These are phyloP conservation scores for Colletotrichum sp. DNA, from an alignment of 2,329 filamentous ascomycete species.

Conservation along the genomic window DNA sequence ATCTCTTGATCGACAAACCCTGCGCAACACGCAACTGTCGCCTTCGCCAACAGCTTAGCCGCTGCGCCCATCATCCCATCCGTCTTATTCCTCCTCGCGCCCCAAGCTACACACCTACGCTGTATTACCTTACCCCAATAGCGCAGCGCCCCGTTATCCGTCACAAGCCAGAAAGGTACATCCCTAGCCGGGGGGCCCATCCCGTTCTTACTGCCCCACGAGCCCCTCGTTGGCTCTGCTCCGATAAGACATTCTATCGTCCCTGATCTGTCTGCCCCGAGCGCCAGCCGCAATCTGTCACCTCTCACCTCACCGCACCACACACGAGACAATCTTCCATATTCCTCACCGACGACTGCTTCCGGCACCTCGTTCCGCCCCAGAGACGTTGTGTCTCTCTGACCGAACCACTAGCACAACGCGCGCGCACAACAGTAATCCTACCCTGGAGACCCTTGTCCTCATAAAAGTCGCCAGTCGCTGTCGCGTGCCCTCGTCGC, in stretches of 20 bases:
- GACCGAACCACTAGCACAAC: background rate
- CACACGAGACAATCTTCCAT: background rate
- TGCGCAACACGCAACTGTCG: background rate
- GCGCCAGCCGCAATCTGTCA: constrained; percentile 13
- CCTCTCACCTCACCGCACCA: constrained; percentile 1
- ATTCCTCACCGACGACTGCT: constrained; percentile 3
- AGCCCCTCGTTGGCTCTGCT: background rate
- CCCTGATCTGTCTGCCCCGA: background rate
- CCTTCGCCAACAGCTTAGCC: background rate
- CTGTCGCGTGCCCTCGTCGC: background rate
- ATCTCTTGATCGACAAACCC: background rate
- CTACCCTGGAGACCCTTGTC: background rate
- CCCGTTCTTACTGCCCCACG: constrained; percentile 5
- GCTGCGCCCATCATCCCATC: background rate
- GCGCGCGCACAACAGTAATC: background rate
- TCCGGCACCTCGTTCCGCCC: background rate
- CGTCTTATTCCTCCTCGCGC: background rate
- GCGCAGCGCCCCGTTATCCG: background rate
- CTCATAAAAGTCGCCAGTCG: background rate
- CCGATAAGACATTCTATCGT: constrained; percentile 13
- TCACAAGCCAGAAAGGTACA: background rate
- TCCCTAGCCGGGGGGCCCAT: background rate
- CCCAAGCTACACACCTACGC: background rate
- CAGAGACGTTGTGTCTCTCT: background rate
- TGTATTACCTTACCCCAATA: background rate